A percentile compares a stretch with the other conserved stretches of the same genome.
These are phyloP conservation scores for Diaporthe citrichinensis DNA, from an alignment of 2,329 filamentous ascomycete genomes.

Conservation along the genomic window DNA sequence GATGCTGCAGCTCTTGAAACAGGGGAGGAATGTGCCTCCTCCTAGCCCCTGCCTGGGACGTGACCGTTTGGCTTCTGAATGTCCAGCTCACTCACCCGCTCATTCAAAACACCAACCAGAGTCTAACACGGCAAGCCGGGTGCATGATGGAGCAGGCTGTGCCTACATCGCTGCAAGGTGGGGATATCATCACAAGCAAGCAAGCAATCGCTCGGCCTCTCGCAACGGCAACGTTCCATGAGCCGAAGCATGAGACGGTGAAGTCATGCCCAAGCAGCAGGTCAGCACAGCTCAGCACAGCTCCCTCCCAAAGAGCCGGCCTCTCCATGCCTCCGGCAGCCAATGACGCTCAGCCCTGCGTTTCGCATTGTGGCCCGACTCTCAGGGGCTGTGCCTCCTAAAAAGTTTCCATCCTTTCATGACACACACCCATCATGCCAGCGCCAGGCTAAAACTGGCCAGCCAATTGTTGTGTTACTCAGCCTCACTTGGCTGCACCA, in stretches of 20 bases:
- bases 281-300: neutral
- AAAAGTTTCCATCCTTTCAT: slow-evolving; percentile 19
- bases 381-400: slow-evolving; percentile 15
- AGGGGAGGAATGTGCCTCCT: slow-evolving; percentile 7
- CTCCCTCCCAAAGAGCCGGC: neutral
- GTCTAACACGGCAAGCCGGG: neutral
- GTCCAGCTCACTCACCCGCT: neutral
- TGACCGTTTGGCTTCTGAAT: neutral
- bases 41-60: neutral
- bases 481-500: slow-evolving; percentile 25
- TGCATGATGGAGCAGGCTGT: slow-evolving; percentile 13
- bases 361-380: slow-evolving; percentile 22
- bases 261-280: slow-evolving; percentile 20
- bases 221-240: slow-evolving; percentile 33
- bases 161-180: neutral
- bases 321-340: neutral
- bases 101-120: neutral
- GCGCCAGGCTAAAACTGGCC: slow-evolving; percentile 17
- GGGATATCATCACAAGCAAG: neutral
- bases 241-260: slow-evolving; percentile 14
- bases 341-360: slow-evolving; percentile 4
- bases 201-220: slow-evolving; percentile 9
- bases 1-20: slow-evolving; percentile 32
- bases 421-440: slow-evolving; percentile 27
- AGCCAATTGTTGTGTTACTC: slow-evolving; percentile 29